These are phyloP conservation scores for Chalaropsis thielavioides DNA, from an alignment of 2,329 filamentous ascomycete species.

Conservation along the genomic window DNA sequence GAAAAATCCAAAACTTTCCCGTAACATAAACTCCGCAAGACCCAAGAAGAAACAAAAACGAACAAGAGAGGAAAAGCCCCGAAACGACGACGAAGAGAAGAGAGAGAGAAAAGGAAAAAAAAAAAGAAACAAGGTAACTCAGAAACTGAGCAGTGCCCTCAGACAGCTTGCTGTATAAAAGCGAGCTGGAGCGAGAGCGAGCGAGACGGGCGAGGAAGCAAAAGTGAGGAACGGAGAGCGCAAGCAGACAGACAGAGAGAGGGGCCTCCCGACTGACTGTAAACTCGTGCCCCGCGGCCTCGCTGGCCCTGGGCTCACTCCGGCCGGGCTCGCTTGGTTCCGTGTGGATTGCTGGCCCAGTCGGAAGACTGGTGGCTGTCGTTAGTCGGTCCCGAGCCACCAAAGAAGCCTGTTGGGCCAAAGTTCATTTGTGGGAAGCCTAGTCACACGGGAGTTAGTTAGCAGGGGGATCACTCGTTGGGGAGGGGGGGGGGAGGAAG, in stretches of 20 bases:
- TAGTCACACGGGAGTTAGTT: slow-evolving; percentile 20
- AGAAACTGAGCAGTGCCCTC: too few species aligned
- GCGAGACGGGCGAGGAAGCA: neutral
- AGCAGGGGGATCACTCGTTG: neutral
- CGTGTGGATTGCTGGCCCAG: slow-evolving; percentile 53
- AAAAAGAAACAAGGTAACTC: too few species aligned
- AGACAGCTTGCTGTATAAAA: too few species aligned
- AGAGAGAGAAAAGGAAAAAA: too few species aligned
- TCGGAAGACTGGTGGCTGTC: slow-evolving; percentile 23
- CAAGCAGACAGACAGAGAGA: neutral
- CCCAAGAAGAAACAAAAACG: neutral
- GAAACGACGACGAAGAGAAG: too few species aligned
- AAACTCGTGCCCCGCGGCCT: too few species aligned
- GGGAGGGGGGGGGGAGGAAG: too few species aligned
- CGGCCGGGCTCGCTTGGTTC: slow-evolving; percentile 62
- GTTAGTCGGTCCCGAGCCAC: slow-evolving; percentile 40
- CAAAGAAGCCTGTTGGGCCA: slow-evolving; percentile 59
- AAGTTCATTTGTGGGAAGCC: slow-evolving; percentile 48
- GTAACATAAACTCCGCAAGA: neutral
- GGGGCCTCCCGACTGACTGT: too few species aligned
- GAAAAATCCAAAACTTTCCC: neutral
- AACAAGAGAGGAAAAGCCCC: neutral
- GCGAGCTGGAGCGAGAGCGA: neutral
- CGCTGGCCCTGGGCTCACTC: too few species aligned
- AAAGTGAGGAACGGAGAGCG: neutral